Conservation (phyloP, 345 rosid species). For the Eutrema yunnanense region DNA sequence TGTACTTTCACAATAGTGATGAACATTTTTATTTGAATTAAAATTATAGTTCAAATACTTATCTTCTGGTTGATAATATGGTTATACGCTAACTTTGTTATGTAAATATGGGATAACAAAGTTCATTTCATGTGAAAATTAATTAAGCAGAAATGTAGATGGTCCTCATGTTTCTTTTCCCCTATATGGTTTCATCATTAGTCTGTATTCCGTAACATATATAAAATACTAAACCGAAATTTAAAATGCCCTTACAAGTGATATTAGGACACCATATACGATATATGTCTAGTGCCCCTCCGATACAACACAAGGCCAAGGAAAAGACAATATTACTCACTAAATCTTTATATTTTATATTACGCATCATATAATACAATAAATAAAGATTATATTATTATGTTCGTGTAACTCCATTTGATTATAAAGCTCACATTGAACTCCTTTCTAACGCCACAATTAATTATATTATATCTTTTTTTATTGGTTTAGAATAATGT, state of each 20-base stretch:
- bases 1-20: too few species aligned
- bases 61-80: background rate
- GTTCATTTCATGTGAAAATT: background rate
- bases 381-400: constrained; percentile 1
- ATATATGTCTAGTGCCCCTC: constrained; percentile 4
- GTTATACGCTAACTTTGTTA: background rate
- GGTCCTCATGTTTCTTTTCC: background rate
- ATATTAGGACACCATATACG: constrained; percentile 5
- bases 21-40: too few species aligned
- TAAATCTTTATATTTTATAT: constrained; percentile 22
- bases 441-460: constrained; percentile 2
- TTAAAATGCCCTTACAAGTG: constrained; percentile 12
- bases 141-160: constrained; percentile 2
- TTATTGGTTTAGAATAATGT: background rate
- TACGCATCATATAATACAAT: constrained; percentile 1
- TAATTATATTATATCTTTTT: background rate
- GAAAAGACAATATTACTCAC: constrained; percentile 10
- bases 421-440: constrained; percentile 5
- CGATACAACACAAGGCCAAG: constrained; percentile 10
- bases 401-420: constrained; percentile 3
- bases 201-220: background rate
- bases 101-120: background rate
- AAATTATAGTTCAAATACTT: too few species aligned
- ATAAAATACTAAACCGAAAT: background rate
- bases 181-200: constrained; percentile 1